Percentiles rank a stretch among this genome's conserved stretches.
phyloP scores from a whole-genome alignment of 495 filamentous ascomycete genomes.

The Viridothelium virens region DNA sequence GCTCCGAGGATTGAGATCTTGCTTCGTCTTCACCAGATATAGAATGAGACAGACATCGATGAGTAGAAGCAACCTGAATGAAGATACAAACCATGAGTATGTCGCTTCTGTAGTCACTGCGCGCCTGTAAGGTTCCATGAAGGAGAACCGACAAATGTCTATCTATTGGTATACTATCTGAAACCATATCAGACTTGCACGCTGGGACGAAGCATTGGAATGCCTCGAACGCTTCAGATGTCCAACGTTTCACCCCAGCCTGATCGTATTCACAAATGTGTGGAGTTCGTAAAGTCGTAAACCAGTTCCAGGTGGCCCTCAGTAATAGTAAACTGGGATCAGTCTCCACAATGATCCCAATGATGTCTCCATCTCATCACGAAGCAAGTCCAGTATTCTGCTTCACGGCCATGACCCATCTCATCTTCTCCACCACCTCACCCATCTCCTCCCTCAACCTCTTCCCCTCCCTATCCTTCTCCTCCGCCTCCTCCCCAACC shows the following conservation, averaged over 20 bases:
- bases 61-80: neutral
- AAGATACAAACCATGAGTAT: neutral
- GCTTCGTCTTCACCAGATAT: neutral
- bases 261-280: neutral
- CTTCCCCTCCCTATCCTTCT: constrained; percentile 16
- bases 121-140: neutral
- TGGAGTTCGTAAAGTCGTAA: constrained; percentile 1
- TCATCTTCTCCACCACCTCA: constrained; percentile 26
- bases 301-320: neutral
- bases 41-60: neutral
- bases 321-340: neutral
- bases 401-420: constrained; percentile 26
- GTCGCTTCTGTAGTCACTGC: neutral
- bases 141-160: neutral
- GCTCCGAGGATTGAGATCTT: neutral
- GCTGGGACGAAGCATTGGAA: neutral
- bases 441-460: constrained; percentile 26
- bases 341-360: neutral
- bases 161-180: neutral
- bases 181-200: neutral
- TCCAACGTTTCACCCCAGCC: neutral
- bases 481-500: constrained; percentile 12
- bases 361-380: neutral
- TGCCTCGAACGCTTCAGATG: neutral
- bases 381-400: neutral